Percentiles rank a stretch among this genome's conserved stretches.
phyloP scores from a whole-genome alignment of 148 eudicot genomes.

The Rhododendron vialii region DNA sequence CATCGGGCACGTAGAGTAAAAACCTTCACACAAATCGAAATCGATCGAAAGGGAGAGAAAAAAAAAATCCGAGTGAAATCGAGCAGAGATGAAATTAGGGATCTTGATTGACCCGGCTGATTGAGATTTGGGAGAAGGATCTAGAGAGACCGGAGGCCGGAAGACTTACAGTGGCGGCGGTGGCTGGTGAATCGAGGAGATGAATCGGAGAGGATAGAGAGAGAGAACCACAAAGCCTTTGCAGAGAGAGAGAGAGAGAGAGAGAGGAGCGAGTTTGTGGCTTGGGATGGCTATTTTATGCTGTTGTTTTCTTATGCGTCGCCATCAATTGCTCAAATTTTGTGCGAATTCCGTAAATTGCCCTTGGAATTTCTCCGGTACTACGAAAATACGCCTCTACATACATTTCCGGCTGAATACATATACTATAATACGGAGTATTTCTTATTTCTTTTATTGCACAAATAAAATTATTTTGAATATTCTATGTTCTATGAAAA shows the following conservation, averaged over 20 bases:
- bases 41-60: background rate
- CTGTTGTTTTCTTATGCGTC: conserved; percentile 12
- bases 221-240: background rate
- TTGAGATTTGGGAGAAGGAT: background rate
- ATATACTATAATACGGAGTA: too few relatives aligned
- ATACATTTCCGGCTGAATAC: background rate
- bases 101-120: background rate
- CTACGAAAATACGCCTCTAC: background rate
- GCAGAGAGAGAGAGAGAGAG: background rate
- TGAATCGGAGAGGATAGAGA: conserved; percentile 8
- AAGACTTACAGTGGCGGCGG: conserved; percentile 6
- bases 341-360: background rate
- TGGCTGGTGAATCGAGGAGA: conserved; percentile 8
- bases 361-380: background rate
- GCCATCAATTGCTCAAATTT: conserved; percentile 5
- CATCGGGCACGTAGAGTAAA: background rate
- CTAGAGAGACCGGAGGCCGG: background rate
- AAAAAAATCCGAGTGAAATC: background rate
- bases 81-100: background rate
- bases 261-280: background rate
- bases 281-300: conserved; percentile 17
- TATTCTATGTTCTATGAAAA: too few relatives aligned
- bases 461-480: too few relatives aligned
- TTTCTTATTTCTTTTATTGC: too few relatives aligned
- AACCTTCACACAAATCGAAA: background rate